phyloP scores from a whole-genome alignment of 2,329 filamentous ascomycete genomes.

The Dothideomycetidae sp. region DNA sequence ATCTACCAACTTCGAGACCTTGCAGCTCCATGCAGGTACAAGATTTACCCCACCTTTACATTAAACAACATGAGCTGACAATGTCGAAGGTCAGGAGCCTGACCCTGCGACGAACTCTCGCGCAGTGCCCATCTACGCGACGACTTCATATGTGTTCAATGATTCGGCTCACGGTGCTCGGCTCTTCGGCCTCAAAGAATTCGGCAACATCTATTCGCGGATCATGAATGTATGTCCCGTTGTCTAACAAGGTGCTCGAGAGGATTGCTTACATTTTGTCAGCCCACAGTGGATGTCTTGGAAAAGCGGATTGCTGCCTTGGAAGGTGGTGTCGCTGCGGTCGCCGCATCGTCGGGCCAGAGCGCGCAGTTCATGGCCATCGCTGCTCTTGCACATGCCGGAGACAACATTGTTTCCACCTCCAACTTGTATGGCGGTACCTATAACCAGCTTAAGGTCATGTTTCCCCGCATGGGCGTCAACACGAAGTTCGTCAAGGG shows the following conservation, averaged over 20 bases:
- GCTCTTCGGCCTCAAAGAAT: conserved; percentile 92
- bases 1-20: conserved; percentile 32
- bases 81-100: conserved; percentile 50
- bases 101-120: conserved; percentile 73
- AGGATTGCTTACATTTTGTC: conserved; percentile 1
- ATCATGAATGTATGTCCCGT: conserved; percentile 65
- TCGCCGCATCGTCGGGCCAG: conserved; percentile 76
- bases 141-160: conserved; percentile 85
- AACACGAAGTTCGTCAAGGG: conserved; percentile 74
- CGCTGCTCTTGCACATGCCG: conserved; percentile 65
- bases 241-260: too few species aligned
- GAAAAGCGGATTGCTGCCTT: conserved; percentile 94
- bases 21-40: conserved; percentile 35
- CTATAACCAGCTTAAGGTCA: conserved; percentile 94
- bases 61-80: conserved; percentile 9
- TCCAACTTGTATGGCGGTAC: conserved; percentile 88
- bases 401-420: conserved; percentile 88
- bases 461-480: conserved; percentile 75
- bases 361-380: conserved; percentile 87
- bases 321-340: conserved; percentile 76
- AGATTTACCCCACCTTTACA: too few species aligned
- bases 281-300: conserved; percentile 90
- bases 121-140: conserved; percentile 91
- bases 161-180: conserved; percentile 90
- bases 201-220: conserved; percentile 94